phyloP scores from a whole-genome alignment of 129 eudicot species.

The Tanacetum coccineum region DNA sequence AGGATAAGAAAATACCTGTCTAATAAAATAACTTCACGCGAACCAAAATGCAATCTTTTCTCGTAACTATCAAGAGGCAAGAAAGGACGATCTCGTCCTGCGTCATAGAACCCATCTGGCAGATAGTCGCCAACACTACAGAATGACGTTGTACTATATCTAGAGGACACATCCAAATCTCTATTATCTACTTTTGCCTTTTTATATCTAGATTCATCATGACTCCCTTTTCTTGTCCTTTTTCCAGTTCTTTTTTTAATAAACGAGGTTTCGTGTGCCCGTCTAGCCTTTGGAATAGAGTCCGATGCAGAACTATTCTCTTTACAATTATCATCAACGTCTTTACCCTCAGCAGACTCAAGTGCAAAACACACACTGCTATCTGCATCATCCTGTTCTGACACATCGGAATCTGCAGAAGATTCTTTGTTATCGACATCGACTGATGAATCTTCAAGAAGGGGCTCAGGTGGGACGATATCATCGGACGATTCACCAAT shows the following conservation, averaged over 20 bases:
- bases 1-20: slow-evolving; percentile 60
- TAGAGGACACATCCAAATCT: slow-evolving; percentile 46
- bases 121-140: slow-evolving; percentile 69
- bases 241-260: too few relatives aligned
- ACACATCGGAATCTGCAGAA: slow-evolving; percentile 29
- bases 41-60: slow-evolving; percentile 50
- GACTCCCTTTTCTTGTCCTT: too few relatives aligned
- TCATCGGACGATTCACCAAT: slow-evolving; percentile 43
- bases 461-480: slow-evolving; percentile 22
- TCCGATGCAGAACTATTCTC: slow-evolving; percentile 28
- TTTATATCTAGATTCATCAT: slow-evolving; percentile 54
- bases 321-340: slow-evolving; percentile 26
- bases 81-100: slow-evolving; percentile 95
- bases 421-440: slow-evolving; percentile 37
- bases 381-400: slow-evolving; percentile 29
- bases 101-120: slow-evolving; percentile 97
- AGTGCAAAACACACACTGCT: slow-evolving; percentile 34
- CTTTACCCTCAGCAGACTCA: slow-evolving; percentile 33
- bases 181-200: slow-evolving; percentile 40
- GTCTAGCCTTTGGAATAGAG: slow-evolving; percentile 18
- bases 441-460: slow-evolving; percentile 38
- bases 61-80: slow-evolving; percentile 67
- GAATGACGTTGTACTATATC: slow-evolving; percentile 65
- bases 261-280: not conserved
- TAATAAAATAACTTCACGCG: slow-evolving; percentile 89